phyloP scores from a whole-genome alignment of 2,329 filamentous ascomycete genomes.

The Fusarium oligoseptatum region DNA sequence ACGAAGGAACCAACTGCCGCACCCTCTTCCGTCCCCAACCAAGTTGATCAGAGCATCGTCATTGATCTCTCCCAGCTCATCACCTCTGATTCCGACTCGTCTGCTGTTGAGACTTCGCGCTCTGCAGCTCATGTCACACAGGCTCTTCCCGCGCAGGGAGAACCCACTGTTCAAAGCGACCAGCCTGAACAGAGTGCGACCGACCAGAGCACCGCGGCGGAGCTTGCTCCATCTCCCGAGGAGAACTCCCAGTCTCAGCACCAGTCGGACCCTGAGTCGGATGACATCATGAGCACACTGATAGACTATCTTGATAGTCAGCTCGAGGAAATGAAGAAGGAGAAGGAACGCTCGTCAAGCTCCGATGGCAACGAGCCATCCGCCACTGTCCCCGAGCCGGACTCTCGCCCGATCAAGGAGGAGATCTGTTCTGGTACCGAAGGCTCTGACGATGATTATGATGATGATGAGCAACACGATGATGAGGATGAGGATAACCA shows the following conservation, averaged over 20 bases:
- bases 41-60: not conserved
- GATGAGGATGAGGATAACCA: not conserved
- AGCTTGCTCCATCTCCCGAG: not conserved
- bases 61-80: conserved; percentile 28
- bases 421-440: not conserved
- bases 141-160: not conserved
- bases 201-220: not conserved
- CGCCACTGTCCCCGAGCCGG: conserved; percentile 16
- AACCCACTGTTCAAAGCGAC: not conserved
- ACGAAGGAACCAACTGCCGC: not conserved
- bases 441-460: not conserved
- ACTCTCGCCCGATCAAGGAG: conserved; percentile 2
- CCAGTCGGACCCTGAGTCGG: not conserved
- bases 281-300: conserved; percentile 1
- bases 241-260: not conserved
- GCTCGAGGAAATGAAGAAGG: not conserved
- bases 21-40: not conserved
- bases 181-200: not conserved
- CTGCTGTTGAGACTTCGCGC: conserved; percentile 9
- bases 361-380: conserved; percentile 4
- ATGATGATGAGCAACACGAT: not conserved
- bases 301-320: not conserved
- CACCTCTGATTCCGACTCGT: conserved; percentile 28
- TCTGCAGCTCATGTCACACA: not conserved
- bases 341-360: not conserved